These are phyloP conservation scores for Ceratocystiopsis sp. DNA, from an alignment of 2,329 filamentous ascomycete species.

Conservation along the genomic window DNA sequence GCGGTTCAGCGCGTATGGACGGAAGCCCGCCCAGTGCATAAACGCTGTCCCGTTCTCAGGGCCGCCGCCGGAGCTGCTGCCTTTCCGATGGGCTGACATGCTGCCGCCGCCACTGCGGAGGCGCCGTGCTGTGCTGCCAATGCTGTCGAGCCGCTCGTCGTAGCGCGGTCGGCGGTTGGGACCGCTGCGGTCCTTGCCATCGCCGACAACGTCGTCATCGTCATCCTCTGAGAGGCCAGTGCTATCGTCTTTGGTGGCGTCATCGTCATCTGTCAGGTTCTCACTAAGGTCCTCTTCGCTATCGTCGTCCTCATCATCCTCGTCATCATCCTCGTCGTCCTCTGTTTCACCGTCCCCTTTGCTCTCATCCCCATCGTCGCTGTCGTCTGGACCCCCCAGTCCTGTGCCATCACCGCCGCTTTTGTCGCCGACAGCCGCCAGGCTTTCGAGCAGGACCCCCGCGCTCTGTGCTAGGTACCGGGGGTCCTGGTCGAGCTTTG, in stretches of 20 bases:
- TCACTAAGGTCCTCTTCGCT: neutral
- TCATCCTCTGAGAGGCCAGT: neutral
- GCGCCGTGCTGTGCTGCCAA: neutral
- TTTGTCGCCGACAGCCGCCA: conserved; percentile 7
- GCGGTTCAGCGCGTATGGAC: conserved; percentile 7
- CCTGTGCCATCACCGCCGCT: neutral
- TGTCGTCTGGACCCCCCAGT: conserved; percentile 2
- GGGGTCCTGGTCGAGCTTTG: conserved; percentile 8
- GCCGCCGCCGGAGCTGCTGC: neutral
- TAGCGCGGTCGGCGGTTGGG: conserved; percentile 1
- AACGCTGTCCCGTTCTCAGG: neutral
- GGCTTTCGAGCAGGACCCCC: conserved; percentile 6
- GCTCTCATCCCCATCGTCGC: conserved; percentile 2
- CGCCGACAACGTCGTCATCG: neutral
- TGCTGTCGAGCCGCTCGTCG: neutral
- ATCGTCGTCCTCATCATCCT: neutral
- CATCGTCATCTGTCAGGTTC: neutral
- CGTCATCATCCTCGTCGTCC: neutral
- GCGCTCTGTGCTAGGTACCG: conserved; percentile 9
- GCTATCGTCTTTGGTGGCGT: too few relatives aligned
- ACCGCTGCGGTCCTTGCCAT: neutral
- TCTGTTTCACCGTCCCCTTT: conserved; percentile 1
- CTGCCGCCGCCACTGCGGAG: conserved; percentile 3
- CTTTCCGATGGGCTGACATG: conserved; percentile 1
- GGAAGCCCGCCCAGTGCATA: conserved; percentile 7